Evolutionary conservation across 192 early-diverging fungal genomes (phyloP).

Genomic region (Linnemannia elongata): DNA sequence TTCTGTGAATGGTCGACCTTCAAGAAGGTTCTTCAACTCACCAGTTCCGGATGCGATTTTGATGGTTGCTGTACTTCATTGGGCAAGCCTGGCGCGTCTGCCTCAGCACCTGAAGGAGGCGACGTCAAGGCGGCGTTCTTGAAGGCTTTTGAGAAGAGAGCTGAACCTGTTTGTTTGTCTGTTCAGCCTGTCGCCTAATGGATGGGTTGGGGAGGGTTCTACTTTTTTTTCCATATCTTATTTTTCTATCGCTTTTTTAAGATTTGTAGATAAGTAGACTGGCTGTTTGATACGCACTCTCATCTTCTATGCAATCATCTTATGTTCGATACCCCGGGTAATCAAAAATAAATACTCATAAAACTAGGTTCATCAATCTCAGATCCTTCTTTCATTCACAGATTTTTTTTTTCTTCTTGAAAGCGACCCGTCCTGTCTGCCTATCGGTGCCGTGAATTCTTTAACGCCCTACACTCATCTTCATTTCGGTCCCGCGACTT

Average conservation of each 20-base stretch:
- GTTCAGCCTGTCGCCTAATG: too few relatives aligned
- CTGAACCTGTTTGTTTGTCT: neutral
- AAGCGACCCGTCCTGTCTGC: neutral
- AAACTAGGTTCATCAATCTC: too few relatives aligned
- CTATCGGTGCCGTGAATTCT: neutral
- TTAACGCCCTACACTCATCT: neutral
- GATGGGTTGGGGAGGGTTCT: too few relatives aligned
- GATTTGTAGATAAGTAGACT: too few relatives aligned
- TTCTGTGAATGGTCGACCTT: conserved; percentile 48
- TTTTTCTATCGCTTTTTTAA: too few relatives aligned
- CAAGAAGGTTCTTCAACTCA: conserved; percentile 16
- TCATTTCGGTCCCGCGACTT: neutral
- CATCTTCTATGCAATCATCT: too few relatives aligned
- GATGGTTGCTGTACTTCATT: conserved; percentile 8
- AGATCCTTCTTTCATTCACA: neutral
- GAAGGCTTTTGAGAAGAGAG: too few relatives aligned
- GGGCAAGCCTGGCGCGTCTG: neutral
- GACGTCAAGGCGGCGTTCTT: neutral
- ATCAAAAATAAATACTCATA: too few relatives aligned
- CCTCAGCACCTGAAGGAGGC: neutral
- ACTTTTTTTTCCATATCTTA: too few relatives aligned
- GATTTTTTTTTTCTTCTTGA: neutral
- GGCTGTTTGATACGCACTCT: too few relatives aligned
- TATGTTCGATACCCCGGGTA: too few relatives aligned
- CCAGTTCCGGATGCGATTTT: conserved; percentile 47